Conservation (phyloP, 148 eudicot genomes). For the Camellia lanceoleosa region DNA sequence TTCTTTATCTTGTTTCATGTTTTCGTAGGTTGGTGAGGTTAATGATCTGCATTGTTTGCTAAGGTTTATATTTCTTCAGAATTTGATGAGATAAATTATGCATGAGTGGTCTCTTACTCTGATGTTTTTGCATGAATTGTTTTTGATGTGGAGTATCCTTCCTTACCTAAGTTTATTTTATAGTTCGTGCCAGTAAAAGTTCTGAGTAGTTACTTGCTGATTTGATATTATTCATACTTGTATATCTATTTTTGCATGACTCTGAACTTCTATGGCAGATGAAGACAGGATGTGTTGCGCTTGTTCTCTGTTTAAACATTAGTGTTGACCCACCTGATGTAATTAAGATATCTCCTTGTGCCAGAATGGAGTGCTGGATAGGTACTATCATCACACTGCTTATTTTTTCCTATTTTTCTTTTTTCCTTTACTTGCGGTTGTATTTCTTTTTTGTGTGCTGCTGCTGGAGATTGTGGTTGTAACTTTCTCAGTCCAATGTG, state of each 20-base stretch:
- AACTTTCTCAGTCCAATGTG: slow-evolving; percentile 8
- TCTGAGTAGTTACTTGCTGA: neutral
- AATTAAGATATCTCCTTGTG: slow-evolving; percentile 95
- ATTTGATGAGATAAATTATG: neutral
- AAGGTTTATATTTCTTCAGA: neutral
- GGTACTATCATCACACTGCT: slow-evolving; percentile 41
- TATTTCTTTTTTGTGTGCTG: neutral
- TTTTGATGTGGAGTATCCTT: no score
- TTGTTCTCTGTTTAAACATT: slow-evolving; percentile 89
- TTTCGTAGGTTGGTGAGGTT: neutral
- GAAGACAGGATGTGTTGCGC: slow-evolving; percentile 96
- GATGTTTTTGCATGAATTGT: slow-evolving; percentile 2
- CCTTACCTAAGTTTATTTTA: neutral
- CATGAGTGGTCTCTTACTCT: neutral
- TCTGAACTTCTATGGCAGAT: slow-evolving; percentile 50
- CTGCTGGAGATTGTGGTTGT: neutral
- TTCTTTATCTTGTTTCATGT: neutral
- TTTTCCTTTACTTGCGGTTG: neutral
- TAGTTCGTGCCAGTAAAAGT: neutral
- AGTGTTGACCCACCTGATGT: slow-evolving; percentile 96
- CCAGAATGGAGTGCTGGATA: slow-evolving; percentile 98
- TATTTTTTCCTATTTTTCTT: neutral
- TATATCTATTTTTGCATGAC: neutral
- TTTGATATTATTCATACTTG: neutral
- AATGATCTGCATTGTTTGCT: neutral